Evolutionary conservation across 345 rosid species (phyloP).

Genomic region (Raphanus sativus): DNA sequence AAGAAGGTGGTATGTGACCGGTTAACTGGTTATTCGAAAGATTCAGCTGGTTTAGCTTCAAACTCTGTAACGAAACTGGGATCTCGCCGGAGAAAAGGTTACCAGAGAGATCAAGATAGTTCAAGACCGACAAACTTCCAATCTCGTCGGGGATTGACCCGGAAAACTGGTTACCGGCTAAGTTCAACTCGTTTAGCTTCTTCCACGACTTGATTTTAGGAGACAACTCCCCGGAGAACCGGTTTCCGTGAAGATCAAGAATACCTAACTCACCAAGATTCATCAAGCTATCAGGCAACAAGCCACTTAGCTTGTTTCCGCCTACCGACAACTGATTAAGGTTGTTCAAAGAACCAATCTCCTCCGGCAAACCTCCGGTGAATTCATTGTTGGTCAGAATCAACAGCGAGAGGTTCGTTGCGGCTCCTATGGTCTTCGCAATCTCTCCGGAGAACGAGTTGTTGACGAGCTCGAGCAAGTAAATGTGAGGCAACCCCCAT

Average conservation of each 20-base stretch:
- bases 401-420: constrained; percentile 65
- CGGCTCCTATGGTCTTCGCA: constrained; percentile 56
- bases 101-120: constrained; percentile 84
- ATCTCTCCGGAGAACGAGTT: constrained; percentile 72
- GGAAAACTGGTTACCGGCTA: constrained; percentile 59
- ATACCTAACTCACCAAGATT: constrained; percentile 59
- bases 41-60: constrained; percentile 91
- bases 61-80: constrained; percentile 65
- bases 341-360: constrained; percentile 58
- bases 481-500: constrained; percentile 90
- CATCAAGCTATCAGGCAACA: constrained; percentile 64
- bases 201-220: constrained; percentile 58
- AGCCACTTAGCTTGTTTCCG: constrained; percentile 62
- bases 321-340: constrained; percentile 61
- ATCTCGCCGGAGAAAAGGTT: constrained; percentile 65
- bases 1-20: constrained; percentile 70
- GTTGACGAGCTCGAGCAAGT: constrained; percentile 61
- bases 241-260: constrained; percentile 75
- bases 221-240: constrained; percentile 71
- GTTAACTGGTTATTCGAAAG: constrained; percentile 70
- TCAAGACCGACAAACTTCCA: constrained; percentile 70
- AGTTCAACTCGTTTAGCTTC: constrained; percentile 79
- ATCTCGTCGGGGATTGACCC: constrained; percentile 71
- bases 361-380: constrained; percentile 69
- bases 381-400: constrained; percentile 63